Base-by-base conservation (phyloP, 495 filamentous ascomycete species). In the Rusavskia elegans region DNA sequence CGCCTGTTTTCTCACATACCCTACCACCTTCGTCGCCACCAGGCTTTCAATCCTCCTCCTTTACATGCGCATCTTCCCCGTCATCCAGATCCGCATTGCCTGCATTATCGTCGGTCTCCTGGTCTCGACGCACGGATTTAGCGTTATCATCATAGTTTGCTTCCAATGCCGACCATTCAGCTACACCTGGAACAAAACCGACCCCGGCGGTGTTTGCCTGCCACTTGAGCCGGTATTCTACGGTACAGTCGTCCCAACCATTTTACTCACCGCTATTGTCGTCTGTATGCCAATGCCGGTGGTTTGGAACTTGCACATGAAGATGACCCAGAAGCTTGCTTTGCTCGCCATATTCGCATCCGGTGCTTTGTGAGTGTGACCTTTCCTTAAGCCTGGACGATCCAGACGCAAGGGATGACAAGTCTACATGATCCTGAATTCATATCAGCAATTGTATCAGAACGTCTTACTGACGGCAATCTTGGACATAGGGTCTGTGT, bases 301-400 rank as follows among this genome's bases (percentile, higher is more conserved):
- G 60, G 66, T 70, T 52, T 70, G 66, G 68, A 57, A 57, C 30
- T 61, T 76, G 9, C 69, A 72, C 39, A 60, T 66, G 17, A 58
- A 66, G 1, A 65, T 57, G 56, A 63, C 69, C 45, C 70, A 76
- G 48, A 74, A 71, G 55, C 59, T 70, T 36, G 68, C 71, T 16
- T 59, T 75, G 16, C 67, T 64, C 39, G 67, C 61, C 4, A 66
- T 74, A 20, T 76, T 75, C 45, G 69, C 69, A 3, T 57, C 75
- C 1, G 71, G 73, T 16, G 60, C 61, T 32, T 73, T 75, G 67
- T 70, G 39, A 57, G 45, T 50, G n/a, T 37, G 4, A 10, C 21
- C 5, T 2, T 19, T 42, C 14, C n/a, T 19, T 19, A 27, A 27
- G 2, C 20, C 14, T 9, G 39, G 11, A 20, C 20, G 10, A 35